Base-by-base conservation (phyloP, 331 rosid species). In the Acacia pycnantha region DNA sequence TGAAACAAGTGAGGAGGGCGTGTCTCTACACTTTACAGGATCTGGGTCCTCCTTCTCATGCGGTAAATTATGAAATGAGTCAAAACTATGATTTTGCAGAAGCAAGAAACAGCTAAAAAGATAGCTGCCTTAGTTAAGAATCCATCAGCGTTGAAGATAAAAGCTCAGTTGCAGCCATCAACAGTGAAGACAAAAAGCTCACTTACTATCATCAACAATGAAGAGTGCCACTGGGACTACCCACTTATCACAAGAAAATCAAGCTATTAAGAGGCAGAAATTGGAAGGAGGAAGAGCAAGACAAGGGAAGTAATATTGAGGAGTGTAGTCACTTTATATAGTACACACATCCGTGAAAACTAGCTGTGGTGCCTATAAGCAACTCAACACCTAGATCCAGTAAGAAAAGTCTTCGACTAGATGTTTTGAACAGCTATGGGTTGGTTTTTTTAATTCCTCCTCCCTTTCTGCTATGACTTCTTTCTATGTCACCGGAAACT, bases 231-330 rank as follows among this genome's bases (percentile, higher is more conserved):
- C 81, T 68, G 89, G 88, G 37, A 88, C 90, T 73, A 79, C 89
- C 48, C 79, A 79, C 78, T 80, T 96, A 53, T 82, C 85, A 72
- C 97, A 86, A 80, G 99, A 94, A 85, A 94, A 92, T 82, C 99
- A 96, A 79, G 97, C 99, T 54, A 90, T 96, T 73, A 94, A 96
- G 89, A 89, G 90, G 76, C 99, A 96, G 89, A 96, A 93, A 74
- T 82, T 96, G 84, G 99, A 96, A 15, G 98, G 86, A 70, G 99
- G 97, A 77, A 85, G 72, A 85, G 86, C 95, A 73, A 92, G 93
- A 92, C 97, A 96, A 92, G 99, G 99, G 93, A 77, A 79, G 6
- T 70, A 61, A 75, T 35, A 43, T 29, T 3, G 33, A 31, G 33
- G 33, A 22, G 7, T 77, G 33, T 46, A 47, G 53, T 66, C 7